These are phyloP conservation scores for Crataegus laevigata DNA, from an alignment of 306 rosid genomes.

Conservation along the genomic window DNA sequence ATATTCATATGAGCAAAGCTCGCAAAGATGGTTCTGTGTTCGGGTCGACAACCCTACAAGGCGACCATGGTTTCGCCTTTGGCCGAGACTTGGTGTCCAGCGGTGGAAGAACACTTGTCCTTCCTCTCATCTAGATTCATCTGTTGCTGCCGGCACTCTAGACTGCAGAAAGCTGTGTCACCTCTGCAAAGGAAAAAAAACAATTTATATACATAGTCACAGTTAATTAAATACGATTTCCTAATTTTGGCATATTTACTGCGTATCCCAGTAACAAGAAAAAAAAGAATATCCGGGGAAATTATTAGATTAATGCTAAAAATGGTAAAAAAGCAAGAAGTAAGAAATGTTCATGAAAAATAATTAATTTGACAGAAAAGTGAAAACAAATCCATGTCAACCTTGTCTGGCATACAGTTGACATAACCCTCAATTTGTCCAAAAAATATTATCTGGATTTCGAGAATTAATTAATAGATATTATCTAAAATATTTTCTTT, in stretches of 20 bases:
- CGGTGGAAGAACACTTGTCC: conserved; percentile 43
- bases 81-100: conserved; percentile 28
- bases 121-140: conserved; percentile 76
- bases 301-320: not conserved
- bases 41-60: conserved; percentile 12
- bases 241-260: not conserved
- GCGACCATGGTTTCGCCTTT: conserved; percentile 56
- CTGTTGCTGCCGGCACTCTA: conserved; percentile 82
- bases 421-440: not conserved
- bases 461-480: not conserved
- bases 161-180: conserved; percentile 76
- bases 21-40: not conserved
- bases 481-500: not conserved
- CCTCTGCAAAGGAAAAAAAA: conserved; percentile 41
- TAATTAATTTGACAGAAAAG: not conserved
- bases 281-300: not conserved
- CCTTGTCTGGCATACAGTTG: not conserved
- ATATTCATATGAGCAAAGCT: not conserved
- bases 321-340: not conserved
- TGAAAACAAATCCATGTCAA: not conserved
- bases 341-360: not conserved
- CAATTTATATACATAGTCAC: not conserved
- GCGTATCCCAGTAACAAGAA: not conserved
- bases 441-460: not conserved
- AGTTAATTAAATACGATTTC: not conserved